These are phyloP conservation scores for Alternaria sp. DNA, from an alignment of 2,329 filamentous ascomycete species.

Conservation along the genomic window DNA sequence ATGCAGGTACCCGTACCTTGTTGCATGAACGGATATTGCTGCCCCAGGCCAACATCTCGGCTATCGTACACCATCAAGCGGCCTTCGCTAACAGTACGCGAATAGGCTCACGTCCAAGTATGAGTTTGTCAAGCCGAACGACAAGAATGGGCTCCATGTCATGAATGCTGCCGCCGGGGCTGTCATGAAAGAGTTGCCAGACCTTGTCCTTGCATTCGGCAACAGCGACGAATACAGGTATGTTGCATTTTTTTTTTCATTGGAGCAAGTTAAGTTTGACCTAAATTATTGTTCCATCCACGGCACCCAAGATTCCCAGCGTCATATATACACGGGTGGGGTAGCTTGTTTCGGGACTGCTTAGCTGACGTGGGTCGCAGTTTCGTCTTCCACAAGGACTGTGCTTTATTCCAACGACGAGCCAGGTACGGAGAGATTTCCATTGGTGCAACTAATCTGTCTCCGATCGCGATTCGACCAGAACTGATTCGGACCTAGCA, in stretches of 20 bases:
- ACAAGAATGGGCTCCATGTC: conserved; percentile 82
- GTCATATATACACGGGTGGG: conserved; percentile 11
- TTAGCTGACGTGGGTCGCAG: conserved; percentile 61
- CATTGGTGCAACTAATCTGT: conserved; percentile 16
- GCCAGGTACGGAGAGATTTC: conserved; percentile 64
- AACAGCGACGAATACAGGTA: conserved; percentile 93
- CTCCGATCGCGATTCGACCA: not conserved
- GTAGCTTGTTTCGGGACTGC: conserved; percentile 26
- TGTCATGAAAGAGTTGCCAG: conserved; percentile 82
- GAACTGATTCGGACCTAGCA: conserved; percentile 63
- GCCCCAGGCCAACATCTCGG: conserved; percentile 16
- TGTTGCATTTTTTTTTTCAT: conserved; percentile 19
- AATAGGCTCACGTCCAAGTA: conserved; percentile 81
- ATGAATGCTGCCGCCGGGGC: conserved; percentile 94
- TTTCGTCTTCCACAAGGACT: conserved; percentile 87
- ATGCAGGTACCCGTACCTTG: conserved; percentile 33
- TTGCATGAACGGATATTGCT: conserved; percentile 18
- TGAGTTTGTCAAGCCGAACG: conserved; percentile 90
- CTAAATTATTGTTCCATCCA: conserved; percentile 23
- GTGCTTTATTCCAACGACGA: conserved; percentile 83
- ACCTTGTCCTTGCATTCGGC: conserved; percentile 88
- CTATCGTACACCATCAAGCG: conserved; percentile 10
- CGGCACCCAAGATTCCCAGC: conserved; percentile 5
- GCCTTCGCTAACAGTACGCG: conserved; percentile 14
- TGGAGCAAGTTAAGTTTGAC: conserved; percentile 21